Percentiles rank a stretch among this genome's conserved stretches.
phyloP scores from a whole-genome alignment of 352 stramenopile species.

The Globisporangium barbulae region DNA sequence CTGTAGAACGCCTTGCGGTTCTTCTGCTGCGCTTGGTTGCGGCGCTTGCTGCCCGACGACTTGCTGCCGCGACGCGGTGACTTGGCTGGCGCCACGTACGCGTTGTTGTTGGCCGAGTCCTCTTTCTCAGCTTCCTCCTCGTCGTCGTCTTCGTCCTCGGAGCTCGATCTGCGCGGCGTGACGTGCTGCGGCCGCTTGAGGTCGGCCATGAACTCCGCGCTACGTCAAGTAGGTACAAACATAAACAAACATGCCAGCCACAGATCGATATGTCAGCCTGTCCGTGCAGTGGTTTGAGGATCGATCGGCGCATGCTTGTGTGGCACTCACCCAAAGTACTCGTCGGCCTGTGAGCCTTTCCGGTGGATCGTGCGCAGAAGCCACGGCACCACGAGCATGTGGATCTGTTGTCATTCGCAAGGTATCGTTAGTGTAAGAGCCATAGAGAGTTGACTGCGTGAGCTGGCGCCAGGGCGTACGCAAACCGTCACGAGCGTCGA shows the following conservation, averaged over 20 bases:
- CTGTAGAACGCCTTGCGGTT: slow-evolving; percentile 39
- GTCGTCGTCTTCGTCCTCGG: slow-evolving; percentile 20
- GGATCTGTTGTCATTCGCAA: slow-evolving; percentile 30
- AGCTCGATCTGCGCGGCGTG: slow-evolving; percentile 4
- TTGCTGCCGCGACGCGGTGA: slow-evolving; percentile 15
- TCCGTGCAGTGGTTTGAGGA: neutral
- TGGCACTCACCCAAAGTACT: slow-evolving; percentile 51
- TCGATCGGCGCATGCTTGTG: neutral
- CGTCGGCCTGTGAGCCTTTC: slow-evolving; percentile 62
- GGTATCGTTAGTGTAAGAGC: neutral
- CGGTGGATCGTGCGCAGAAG: slow-evolving; percentile 63
- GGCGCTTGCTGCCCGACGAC: neutral
- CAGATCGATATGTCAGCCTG: neutral
- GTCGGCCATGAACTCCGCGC: slow-evolving; percentile 58
- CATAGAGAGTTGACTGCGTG: no score
- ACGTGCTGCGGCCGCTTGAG: slow-evolving; percentile 24
- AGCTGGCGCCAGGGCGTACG: slow-evolving; percentile 25
- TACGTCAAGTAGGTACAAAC: slow-evolving; percentile 9
- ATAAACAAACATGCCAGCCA: neutral
- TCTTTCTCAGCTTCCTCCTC: slow-evolving; percentile 20
- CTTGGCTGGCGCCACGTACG: slow-evolving; percentile 18
- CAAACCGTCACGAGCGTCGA: slow-evolving; percentile 50
- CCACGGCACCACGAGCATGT: slow-evolving; percentile 57
- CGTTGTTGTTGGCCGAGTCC: slow-evolving; percentile 15
- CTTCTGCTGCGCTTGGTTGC: slow-evolving; percentile 6